phyloP scores from a whole-genome alignment of 2,329 filamentous ascomycete genomes.

The Elsinoe ampelina region DNA sequence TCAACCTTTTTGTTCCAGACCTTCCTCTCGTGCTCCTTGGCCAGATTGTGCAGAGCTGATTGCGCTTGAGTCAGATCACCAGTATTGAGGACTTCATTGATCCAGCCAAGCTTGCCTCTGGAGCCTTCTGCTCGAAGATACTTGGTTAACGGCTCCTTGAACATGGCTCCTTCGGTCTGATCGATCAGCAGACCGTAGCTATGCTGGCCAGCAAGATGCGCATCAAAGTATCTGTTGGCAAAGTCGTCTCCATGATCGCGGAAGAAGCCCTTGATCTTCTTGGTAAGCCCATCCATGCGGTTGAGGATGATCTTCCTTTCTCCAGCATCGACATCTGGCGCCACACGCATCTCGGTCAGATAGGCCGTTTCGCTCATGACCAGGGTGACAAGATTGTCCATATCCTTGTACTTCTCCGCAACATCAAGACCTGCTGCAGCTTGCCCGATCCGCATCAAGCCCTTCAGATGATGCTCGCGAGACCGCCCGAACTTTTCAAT shows the following conservation, averaged over 20 bases:
- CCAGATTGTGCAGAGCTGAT: slow-evolving; percentile 59
- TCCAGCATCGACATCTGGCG: slow-evolving; percentile 25
- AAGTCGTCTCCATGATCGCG: slow-evolving; percentile 56
- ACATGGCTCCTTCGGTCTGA: slow-evolving; percentile 51
- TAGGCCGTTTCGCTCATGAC: slow-evolving; percentile 38
- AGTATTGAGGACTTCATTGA: slow-evolving; percentile 78
- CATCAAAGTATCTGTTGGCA: slow-evolving; percentile 70
- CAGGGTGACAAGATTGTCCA: slow-evolving; percentile 51
- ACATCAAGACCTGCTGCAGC: slow-evolving; percentile 50
- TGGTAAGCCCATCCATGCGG: slow-evolving; percentile 35
- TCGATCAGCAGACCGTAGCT: slow-evolving; percentile 41
- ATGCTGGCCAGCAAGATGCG: slow-evolving; percentile 27
- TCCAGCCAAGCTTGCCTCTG: slow-evolving; percentile 79
- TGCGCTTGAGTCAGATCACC: slow-evolving; percentile 66
- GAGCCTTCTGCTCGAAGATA: slow-evolving; percentile 66
- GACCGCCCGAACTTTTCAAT: slow-evolving; percentile 34
- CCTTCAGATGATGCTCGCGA: slow-evolving; percentile 34
- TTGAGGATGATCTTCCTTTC: slow-evolving; percentile 34
- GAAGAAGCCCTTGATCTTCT: slow-evolving; percentile 45
- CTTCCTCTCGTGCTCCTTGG: slow-evolving; percentile 62
- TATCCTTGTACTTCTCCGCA: slow-evolving; percentile 54
- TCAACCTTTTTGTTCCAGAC: slow-evolving; percentile 92
- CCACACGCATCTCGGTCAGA: slow-evolving; percentile 27
- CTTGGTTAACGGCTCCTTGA: slow-evolving; percentile 62
- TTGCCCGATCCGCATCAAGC: slow-evolving; percentile 41